A percentile compares a stretch with the other conserved stretches of the same genome.
Evolutionary conservation across 306 rosid species (phyloP).

Genomic region (Medicago arabica): DNA sequence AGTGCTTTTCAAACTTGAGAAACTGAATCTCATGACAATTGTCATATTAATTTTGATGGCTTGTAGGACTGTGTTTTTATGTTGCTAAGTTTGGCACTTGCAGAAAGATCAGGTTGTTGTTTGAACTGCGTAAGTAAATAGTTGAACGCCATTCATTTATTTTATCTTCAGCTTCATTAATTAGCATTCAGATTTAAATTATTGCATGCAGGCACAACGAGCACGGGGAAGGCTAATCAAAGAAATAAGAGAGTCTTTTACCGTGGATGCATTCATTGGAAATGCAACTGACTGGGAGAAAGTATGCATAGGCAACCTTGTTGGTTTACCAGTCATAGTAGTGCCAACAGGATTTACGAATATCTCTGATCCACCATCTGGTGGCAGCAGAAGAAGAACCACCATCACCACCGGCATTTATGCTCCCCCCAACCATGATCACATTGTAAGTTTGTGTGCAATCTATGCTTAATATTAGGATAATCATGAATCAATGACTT

Average conservation of each 20-base stretch:
- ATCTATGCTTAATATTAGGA: constrained; percentile 12
- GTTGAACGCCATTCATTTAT: background rate
- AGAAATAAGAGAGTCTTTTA: constrained; percentile 65
- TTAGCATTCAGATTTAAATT: constrained; percentile 3
- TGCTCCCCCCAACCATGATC: constrained; percentile 65
- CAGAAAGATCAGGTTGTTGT: no score
- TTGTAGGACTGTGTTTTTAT: no score
- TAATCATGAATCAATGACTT: background rate
- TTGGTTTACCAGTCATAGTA: constrained; percentile 70
- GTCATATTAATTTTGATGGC: no score
- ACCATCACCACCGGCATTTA: constrained; percentile 65
- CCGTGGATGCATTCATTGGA: constrained; percentile 72
- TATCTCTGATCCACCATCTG: constrained; percentile 54
- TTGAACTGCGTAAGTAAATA: no score
- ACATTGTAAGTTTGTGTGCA: constrained; percentile 46
- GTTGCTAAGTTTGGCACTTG: no score
- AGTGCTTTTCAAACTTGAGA: no score
- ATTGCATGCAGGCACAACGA: constrained; percentile 66
- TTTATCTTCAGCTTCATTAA: constrained; percentile 6
- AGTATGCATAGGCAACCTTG: constrained; percentile 80
- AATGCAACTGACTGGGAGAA: constrained; percentile 84
- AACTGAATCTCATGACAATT: no score
- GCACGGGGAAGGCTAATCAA: constrained; percentile 64
- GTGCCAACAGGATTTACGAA: constrained; percentile 66
- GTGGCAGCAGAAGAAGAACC: constrained; percentile 50